Evolutionary conservation across 371 early-diverging fungal species (phyloP), one percentile per base, ranked within the genome.

Genomic region (Actinomortierella ambigua): DNA sequence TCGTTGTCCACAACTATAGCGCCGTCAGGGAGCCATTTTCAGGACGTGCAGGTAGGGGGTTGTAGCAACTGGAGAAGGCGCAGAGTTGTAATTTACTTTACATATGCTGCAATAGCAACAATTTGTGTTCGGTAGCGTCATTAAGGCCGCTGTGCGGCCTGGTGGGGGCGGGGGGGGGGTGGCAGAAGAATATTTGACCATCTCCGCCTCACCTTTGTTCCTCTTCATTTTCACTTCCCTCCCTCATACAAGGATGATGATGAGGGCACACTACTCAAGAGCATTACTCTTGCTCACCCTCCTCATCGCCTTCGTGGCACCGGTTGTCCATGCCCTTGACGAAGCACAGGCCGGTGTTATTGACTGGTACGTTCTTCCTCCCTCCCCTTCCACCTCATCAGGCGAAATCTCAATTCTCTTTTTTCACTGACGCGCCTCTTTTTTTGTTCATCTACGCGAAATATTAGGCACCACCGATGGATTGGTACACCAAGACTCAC

Each of bases 381-480:
- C 24, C 27, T 20, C 11, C 59, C 29, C 14, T 26, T 13, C 3
- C 47, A 17, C 26, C 51, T 51, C 29, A 51, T 51, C 29, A n/a
- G 39, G 20, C 23, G n/a, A 6, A n/a, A 39, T 22, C 3, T 22
- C 13, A 34, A 39, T n/a, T 22, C 8, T 23, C 23, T 53, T 8
- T 18, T 2, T n/a, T 29, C 26, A 26, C 9, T 7, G 9, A 20
- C 26, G 23, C 28, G 27, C 27, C 29, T 40, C 18, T 27, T 27
- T 27, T 41, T 53, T 49, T 50, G 44, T 28, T 51, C 28, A 15
- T 51, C 20, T 59, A 18, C 4, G 27, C 22, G 0, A 26, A 14
- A 18, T 34, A 39, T 42, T 68, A 89, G 89, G 89, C 86, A 84
- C 73, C 86, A 87, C 53, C 68, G 68, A 41, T 86, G 86, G 83